Evolutionary conservation across 306 rosid species (phyloP).

Genomic region (Cucurbita argyrosperma): DNA sequence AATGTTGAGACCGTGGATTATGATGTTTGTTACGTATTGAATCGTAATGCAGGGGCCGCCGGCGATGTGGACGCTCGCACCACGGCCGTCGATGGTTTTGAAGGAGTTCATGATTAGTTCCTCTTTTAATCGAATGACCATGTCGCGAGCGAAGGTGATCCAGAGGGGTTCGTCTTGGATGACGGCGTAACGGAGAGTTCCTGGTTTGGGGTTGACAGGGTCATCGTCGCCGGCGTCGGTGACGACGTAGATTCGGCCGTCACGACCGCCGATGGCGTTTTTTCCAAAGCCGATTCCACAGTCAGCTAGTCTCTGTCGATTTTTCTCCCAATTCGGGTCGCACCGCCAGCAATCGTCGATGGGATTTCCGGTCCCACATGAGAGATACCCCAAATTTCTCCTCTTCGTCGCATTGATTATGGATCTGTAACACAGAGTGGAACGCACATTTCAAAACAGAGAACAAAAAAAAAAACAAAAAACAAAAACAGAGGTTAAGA

Average conservation of each 20-base stretch:
- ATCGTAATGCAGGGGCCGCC: constrained; percentile 94
- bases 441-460: background rate
- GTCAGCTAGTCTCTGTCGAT: constrained; percentile 74
- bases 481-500: background rate
- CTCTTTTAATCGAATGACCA: constrained; percentile 73
- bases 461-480: too few species aligned
- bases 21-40: constrained; percentile 73
- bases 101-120: constrained; percentile 91
- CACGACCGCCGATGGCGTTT: constrained; percentile 68
- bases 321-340: constrained; percentile 69
- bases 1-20: constrained; percentile 60
- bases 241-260: constrained; percentile 64
- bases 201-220: constrained; percentile 60
- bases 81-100: constrained; percentile 86
- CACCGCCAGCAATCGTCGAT: constrained; percentile 99
- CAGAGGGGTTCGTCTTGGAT: constrained; percentile 88
- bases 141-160: constrained; percentile 81
- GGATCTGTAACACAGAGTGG: constrained; percentile 19
- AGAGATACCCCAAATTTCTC: constrained; percentile 66
- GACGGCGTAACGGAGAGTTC: constrained; percentile 75
- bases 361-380: constrained; percentile 84
- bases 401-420: constrained; percentile 48
- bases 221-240: constrained; percentile 62
- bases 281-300: constrained; percentile 94
- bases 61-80: constrained; percentile 85